Evolutionary conservation across 192 early-diverging fungal species (phyloP).

Genomic region (Mortierella claussenii): DNA sequence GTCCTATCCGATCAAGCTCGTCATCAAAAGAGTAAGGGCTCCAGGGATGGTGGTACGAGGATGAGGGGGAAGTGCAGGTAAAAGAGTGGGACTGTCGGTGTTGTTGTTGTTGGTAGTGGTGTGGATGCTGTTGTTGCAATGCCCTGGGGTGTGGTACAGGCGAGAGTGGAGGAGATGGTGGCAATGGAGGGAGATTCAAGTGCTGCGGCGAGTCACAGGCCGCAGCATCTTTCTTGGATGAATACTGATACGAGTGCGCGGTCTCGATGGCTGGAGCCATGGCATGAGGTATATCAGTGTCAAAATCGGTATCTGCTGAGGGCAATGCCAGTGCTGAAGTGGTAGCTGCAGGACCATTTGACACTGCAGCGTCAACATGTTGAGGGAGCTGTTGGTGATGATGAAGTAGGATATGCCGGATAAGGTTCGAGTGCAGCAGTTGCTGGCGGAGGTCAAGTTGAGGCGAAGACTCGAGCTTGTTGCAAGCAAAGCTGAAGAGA

Average conservation of each 20-base stretch:
- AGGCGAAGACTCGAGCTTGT: slow-evolving; percentile 34
- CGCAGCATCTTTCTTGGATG: no score
- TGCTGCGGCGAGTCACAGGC: slow-evolving; percentile 10
- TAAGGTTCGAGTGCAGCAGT: slow-evolving; percentile 43
- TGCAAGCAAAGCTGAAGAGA: slow-evolving; percentile 43
- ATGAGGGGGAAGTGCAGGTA: not conserved
- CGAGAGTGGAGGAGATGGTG: not conserved
- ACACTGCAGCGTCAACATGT: not conserved
- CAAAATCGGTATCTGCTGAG: not conserved
- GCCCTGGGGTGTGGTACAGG: slow-evolving; percentile 18
- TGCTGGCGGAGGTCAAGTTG: slow-evolving; percentile 42
- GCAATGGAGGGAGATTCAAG: slow-evolving; percentile 1
- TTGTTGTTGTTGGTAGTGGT: not conserved
- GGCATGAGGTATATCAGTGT: no score
- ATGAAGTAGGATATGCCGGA: slow-evolving; percentile 42
- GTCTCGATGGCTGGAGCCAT: not conserved
- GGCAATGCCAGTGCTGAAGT: not conserved
- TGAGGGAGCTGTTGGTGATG: slow-evolving; percentile 8
- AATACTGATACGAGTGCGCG: not conserved
- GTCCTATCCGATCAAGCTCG: slow-evolving; percentile 30
- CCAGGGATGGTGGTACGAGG: slow-evolving; percentile 10
- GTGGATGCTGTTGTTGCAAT: not conserved
- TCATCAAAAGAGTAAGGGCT: slow-evolving; percentile 31
- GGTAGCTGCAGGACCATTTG: not conserved
- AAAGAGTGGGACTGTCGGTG: not conserved